These are phyloP conservation scores for Podospora australis DNA, from an alignment of 495 filamentous ascomycete genomes.

Conservation along the genomic window DNA sequence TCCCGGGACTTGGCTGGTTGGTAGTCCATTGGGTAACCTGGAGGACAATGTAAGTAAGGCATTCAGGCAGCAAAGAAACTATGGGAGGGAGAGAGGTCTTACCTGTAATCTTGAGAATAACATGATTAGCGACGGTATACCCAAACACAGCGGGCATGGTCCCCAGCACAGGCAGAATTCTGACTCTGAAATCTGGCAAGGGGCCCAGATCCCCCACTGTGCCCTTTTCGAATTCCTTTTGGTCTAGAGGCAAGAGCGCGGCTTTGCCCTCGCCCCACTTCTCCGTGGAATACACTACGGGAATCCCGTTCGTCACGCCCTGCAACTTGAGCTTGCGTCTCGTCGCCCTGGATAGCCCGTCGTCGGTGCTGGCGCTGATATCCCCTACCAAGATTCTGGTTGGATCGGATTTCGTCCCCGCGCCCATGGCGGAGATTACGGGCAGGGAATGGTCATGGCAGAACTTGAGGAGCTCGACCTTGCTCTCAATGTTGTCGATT, in stretches of 20 bases:
- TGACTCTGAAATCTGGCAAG: constrained; percentile 83
- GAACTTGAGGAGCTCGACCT: constrained; percentile 85
- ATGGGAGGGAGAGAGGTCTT: not conserved
- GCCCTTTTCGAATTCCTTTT: constrained; percentile 87
- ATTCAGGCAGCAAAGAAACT: not conserved
- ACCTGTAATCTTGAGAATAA: constrained; percentile 74
- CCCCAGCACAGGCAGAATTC: constrained; percentile 89
- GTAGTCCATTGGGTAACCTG: constrained; percentile 81
- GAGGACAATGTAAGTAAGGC: constrained; percentile 4
- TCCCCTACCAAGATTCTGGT: constrained; percentile 88
- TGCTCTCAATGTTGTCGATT: constrained; percentile 97
- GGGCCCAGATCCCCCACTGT: constrained; percentile 79
- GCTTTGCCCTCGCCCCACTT: constrained; percentile 89
- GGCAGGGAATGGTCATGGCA: constrained; percentile 68
- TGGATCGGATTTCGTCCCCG: constrained; percentile 94
- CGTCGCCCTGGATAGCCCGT: constrained; percentile 80
- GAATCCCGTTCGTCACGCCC: constrained; percentile 78
- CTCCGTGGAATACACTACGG: constrained; percentile 89
- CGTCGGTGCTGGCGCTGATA: constrained; percentile 82
- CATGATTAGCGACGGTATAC: constrained; percentile 80
- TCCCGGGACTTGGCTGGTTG: constrained; percentile 71
- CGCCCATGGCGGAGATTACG: constrained; percentile 93
- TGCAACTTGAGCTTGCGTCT: constrained; percentile 69
- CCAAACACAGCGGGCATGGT: constrained; percentile 98
- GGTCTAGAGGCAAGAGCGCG: constrained; percentile 73